Percentiles rank a stretch among this genome's conserved stretches.
phyloP scores from a whole-genome alignment of 495 filamentous ascomycete species.

The Schizothecium vesticola region DNA sequence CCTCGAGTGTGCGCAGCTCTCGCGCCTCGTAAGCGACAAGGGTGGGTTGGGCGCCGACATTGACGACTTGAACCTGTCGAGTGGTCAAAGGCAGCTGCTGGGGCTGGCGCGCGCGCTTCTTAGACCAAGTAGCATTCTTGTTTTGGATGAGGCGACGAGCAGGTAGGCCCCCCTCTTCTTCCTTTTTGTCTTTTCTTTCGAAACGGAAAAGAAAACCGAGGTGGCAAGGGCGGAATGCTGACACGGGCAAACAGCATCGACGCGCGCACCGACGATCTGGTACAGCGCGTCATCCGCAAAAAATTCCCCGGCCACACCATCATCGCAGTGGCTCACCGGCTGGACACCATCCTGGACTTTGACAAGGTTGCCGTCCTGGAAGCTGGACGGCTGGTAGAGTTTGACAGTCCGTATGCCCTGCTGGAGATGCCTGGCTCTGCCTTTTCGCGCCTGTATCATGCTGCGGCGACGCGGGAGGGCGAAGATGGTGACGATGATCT shows the following conservation, averaged over 20 bases:
- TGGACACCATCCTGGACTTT: constrained; percentile 37
- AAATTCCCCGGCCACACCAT: constrained; percentile 38
- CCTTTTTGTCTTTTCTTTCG: neutral
- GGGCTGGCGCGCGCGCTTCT: constrained; percentile 57
- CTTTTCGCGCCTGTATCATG: too few species aligned
- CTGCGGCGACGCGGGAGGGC: too few species aligned
- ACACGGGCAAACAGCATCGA: constrained; percentile 19
- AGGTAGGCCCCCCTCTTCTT: constrained; percentile 5
- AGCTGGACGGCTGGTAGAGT: constrained; percentile 32
- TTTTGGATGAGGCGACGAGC: constrained; percentile 31
- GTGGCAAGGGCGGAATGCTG: neutral
- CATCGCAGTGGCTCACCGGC: constrained; percentile 40
- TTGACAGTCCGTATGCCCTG: constrained; percentile 30
- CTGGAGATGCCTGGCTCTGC: constrained; percentile 13
- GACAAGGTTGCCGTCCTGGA: constrained; percentile 39
- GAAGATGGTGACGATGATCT: too few species aligned
- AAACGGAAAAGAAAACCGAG: too few species aligned
- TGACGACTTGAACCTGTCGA: constrained; percentile 24
- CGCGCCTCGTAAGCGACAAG: constrained; percentile 32
- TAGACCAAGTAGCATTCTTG: constrained; percentile 24
- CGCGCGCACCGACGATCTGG: constrained; percentile 25
- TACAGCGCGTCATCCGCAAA: constrained; percentile 26
- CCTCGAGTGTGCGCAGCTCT: constrained; percentile 35
- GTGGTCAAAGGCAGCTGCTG: constrained; percentile 58
- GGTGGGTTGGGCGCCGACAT: constrained; percentile 39